Conservation (phyloP, 148 eudicot genomes). For the Vaccinium macrocarpon region DNA sequence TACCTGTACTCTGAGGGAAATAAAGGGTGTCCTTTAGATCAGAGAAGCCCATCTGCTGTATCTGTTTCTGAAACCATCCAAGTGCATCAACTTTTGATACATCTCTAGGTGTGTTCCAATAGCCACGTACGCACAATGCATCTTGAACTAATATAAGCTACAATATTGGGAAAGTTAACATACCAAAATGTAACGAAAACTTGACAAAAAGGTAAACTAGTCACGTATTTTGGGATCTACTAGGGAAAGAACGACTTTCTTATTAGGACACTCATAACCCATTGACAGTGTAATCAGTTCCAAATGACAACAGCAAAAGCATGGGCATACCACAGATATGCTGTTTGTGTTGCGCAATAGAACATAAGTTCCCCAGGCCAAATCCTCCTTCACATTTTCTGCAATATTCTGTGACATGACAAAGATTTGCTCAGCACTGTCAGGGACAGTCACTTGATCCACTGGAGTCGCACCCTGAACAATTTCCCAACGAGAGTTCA, state of each 20-base stretch:
- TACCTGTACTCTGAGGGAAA: conserved; percentile 71
- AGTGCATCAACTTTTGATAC: conserved; percentile 42
- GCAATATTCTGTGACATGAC: conserved; percentile 63
- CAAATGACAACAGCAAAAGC: neutral
- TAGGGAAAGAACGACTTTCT: neutral
- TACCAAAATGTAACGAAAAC: neutral
- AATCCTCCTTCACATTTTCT: conserved; percentile 68
- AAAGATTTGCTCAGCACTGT: conserved; percentile 70
- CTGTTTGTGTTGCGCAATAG: conserved; percentile 84
- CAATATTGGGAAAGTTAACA: conserved; percentile 19
- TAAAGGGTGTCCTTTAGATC: conserved; percentile 65
- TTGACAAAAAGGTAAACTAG: neutral
- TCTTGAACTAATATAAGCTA: conserved; percentile 72
- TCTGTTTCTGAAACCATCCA: conserved; percentile 62
- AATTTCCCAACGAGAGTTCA: conserved; percentile 10
- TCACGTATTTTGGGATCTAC: neutral
- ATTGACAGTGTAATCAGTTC: neutral
- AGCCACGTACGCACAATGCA: conserved; percentile 83
- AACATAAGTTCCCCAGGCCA: conserved; percentile 91
- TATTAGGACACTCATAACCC: neutral
- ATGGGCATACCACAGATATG: conserved; percentile 64
- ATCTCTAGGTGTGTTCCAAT: conserved; percentile 70
- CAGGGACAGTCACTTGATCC: conserved; percentile 51
- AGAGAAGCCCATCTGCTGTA: conserved; percentile 50
- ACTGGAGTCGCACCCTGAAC: conserved; percentile 67